A percentile compares a stretch with the other conserved stretches of the same genome.
Evolutionary conservation across 129 eudicot genomes (phyloP).

Genomic region (Saposhnikovia divaricata): DNA sequence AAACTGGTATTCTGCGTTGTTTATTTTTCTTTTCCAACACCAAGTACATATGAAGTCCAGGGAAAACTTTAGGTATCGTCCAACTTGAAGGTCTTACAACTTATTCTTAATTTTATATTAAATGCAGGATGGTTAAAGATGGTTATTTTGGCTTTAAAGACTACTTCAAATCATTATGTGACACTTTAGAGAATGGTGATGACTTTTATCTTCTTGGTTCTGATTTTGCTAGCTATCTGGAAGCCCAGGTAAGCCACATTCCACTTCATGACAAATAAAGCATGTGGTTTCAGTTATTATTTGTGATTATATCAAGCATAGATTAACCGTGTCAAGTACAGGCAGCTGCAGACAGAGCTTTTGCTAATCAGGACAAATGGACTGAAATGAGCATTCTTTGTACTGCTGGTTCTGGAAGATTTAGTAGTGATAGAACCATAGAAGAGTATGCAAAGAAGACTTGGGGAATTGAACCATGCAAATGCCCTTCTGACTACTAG

Average conservation of each 20-base stretch:
- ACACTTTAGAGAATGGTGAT: conserved; percentile 36
- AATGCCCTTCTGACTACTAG: conserved; percentile 38
- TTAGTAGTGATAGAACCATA: conserved; percentile 50
- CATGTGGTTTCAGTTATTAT: neutral
- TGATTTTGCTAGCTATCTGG: conserved; percentile 53
- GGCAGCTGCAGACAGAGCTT: conserved; percentile 52
- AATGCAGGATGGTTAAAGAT: conserved; percentile 46
- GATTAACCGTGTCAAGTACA: conserved; percentile 14
- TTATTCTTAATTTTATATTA: neutral
- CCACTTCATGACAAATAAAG: neutral
- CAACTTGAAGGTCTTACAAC: neutral
- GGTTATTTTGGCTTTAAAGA: conserved; percentile 51
- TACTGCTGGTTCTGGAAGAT: conserved; percentile 51
- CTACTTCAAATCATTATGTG: conserved; percentile 50
- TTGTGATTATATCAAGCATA: conserved; percentile 5
- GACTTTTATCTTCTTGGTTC: conserved; percentile 55
- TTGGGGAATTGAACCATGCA: conserved; percentile 60
- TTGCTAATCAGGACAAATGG: conserved; percentile 45
- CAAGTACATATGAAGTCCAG: no score
- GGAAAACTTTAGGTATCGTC: no score
- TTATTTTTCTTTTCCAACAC: neutral
- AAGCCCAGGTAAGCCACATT: conserved; percentile 43
- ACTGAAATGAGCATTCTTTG: conserved; percentile 43
- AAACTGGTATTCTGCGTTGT: neutral
- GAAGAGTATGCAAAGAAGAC: conserved; percentile 48